Percentiles rank a stretch among this genome's conserved stretches.
Evolutionary conservation across 2,329 filamentous ascomycete genomes (phyloP).

Genomic region (Didymella segeticola): DNA sequence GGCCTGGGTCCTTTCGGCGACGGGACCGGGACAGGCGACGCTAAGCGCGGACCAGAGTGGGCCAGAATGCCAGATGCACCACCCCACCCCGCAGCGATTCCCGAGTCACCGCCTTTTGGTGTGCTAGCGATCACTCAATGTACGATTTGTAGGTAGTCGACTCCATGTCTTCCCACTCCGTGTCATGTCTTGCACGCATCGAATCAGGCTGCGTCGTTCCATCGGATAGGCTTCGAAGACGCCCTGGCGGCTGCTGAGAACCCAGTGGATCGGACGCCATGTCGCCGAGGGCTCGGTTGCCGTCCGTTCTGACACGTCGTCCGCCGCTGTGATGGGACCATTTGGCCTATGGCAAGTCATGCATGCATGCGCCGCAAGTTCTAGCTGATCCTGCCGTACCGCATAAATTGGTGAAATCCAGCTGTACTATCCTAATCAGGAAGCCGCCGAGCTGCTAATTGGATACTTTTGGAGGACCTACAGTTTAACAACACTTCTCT

Average conservation of each 20-base stretch:
- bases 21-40: slow-evolving; percentile 10
- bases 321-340: background rate
- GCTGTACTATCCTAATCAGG: too few relatives aligned
- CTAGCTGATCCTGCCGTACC: slow-evolving; percentile 11
- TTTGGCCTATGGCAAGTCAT: background rate
- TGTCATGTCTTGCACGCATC: slow-evolving; percentile 1
- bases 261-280: slow-evolving; percentile 3
- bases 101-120: slow-evolving; percentile 10
- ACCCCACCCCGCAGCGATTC: slow-evolving; percentile 11
- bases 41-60: slow-evolving; percentile 6
- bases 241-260: slow-evolving; percentile 6
- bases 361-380: slow-evolving; percentile 13
- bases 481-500: too few relatives aligned
- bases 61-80: too few relatives aligned
- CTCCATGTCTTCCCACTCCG: too few relatives aligned
- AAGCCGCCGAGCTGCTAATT: too few relatives aligned
- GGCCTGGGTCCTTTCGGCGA: slow-evolving; percentile 14
- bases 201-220: slow-evolving; percentile 4
- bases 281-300: slow-evolving; percentile 3
- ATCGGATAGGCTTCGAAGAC: background rate
- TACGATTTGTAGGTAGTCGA: too few relatives aligned
- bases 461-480: too few relatives aligned
- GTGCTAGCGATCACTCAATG: slow-evolving; percentile 5
- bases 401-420: too few relatives aligned
- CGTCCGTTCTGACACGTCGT: slow-evolving; percentile 11